Percentiles rank a stretch among this genome's conserved stretches.
Conservation (phyloP, 345 rosid species). For the Lepidium africanum region DNA sequence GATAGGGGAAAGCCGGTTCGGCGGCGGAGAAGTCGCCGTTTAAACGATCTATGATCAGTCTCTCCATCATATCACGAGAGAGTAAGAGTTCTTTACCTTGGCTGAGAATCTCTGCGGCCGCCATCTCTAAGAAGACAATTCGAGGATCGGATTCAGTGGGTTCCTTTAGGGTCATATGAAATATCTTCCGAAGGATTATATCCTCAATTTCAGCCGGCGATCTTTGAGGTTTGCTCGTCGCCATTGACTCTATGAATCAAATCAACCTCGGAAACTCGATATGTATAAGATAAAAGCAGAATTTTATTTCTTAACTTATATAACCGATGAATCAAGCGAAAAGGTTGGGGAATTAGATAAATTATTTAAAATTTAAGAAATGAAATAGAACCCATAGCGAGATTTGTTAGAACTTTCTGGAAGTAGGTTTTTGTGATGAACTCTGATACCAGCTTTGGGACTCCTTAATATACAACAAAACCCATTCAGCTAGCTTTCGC, state of each 20-base stretch:
- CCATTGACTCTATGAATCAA: slow-evolving; percentile 31
- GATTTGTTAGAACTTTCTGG: neutral
- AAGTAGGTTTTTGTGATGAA: slow-evolving; percentile 9
- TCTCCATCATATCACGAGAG: slow-evolving; percentile 67
- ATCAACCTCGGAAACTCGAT: neutral
- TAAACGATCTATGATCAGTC: slow-evolving; percentile 77
- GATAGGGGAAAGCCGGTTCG: slow-evolving; percentile 61
- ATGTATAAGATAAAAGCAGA: neutral
- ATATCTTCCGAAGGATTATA: slow-evolving; percentile 74
- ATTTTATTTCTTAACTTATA: neutral
- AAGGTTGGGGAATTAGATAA: neutral
- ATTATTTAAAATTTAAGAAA: neutral
- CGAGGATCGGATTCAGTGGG: slow-evolving; percentile 39
- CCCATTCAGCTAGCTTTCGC: too few relatives aligned
- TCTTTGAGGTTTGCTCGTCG: slow-evolving; percentile 55
- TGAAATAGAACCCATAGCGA: neutral
- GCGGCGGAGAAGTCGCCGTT: slow-evolving; percentile 52
- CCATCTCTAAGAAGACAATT: slow-evolving; percentile 58
- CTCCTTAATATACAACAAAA: neutral
- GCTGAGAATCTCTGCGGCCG: slow-evolving; percentile 94
- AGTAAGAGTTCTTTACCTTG: slow-evolving; percentile 67
- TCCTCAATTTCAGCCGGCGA: slow-evolving; percentile 81
- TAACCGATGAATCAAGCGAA: neutral
- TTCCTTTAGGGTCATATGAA: slow-evolving; percentile 54
- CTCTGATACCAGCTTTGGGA: neutral